Evolutionary conservation across 2,329 filamentous ascomycete genomes (phyloP), one percentile per base, ranked within the genome.

Genomic region (Paradendryphiella salina): DNA sequence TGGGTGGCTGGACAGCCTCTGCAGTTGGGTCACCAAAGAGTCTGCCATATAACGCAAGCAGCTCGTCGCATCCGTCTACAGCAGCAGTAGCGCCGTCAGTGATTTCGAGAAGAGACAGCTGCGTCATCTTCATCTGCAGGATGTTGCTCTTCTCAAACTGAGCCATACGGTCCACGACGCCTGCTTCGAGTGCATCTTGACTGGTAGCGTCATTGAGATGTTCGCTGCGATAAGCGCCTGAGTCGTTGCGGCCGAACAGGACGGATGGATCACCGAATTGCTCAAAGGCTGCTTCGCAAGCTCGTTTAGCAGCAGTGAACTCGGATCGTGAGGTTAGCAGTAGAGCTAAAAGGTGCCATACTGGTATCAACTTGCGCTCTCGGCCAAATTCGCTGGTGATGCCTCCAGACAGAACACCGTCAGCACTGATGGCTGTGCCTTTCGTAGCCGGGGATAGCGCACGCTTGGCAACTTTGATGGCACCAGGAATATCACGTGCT

Each of bases 111-210:
- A 99, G 81, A 3, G 88, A 82, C 52, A 99, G 79, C 66, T 97
- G 92, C 9, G 93, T 96, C 84, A 97, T 96, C 72, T 96, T 96
- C 54, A 96, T 85, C 72, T 97, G 89, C n/a, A 99, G 75, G 34
- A 99, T 86, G 40, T 84, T 83, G 71, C 92, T 89, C 67, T 91
- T 95, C 68, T 97, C 92, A 20, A 85, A 84, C 50, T 86, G 84
- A 56, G 90, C 87, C 85, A 96, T 89, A 36, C 89, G 85, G 59
- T 93, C 88, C 0, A 95, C 81, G 38, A 89, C 68, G 3, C 85
- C 84, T 56, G 61, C 60, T 13, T 47, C 47, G n/a, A 48, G 50
- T 7, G 17, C 38, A 6, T 54, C 54, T 18, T 58, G 57, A 9
- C 61, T 60, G 20, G 54, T 59, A 11, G 40, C 61, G 28, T 65